Base-by-base conservation (phyloP, 2,329 filamentous ascomycete genomes). In the Calonectria henricotiae region DNA sequence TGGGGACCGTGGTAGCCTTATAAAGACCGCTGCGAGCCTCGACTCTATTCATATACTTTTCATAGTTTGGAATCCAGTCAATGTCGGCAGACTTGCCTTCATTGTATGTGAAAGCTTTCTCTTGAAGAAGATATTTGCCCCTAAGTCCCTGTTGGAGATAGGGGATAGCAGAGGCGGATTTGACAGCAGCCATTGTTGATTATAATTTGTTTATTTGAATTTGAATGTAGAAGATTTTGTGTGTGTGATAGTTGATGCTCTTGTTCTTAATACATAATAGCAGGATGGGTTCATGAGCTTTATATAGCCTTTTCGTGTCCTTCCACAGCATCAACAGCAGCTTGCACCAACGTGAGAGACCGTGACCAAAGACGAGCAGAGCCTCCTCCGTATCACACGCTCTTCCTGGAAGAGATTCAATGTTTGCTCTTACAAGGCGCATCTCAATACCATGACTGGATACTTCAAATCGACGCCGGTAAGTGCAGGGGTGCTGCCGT, bases 11-110 rank as follows among this genome's bases (percentile, higher is more conserved):
- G 20, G 32, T 25, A 15, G 35, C 23, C 13, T 23, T 25, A 32
- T 13, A n/a, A 9, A 58, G 51, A 39, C 51, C 51, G 4, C 51
- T 58, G n/a, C 62, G 49, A 5, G 49, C 62, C n/a, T 65, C 9
- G 13, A 54, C 32, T 17, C 62, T 37, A 37, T 65, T 46, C 39
- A 55, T 17, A 27, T 65, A 65, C 27, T 65, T 65, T 32, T 65
- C 62, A 27, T 65, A 58, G 39, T 65, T 65, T 11, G 62, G 62
- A 6, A 65, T 35, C 62, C 62, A 65, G 37, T 58, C 62, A 25
- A 65, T 65, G 7, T 65, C 62, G 12, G 62, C 62, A 20, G 62
- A 65, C 8, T 23, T 46, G n/a, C 39, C 35, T 58, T 41, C 39
- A 3, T 12, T 37, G 39, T 44, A 41, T 13, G 27, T 43, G 23